Evolutionary conservation across 2,329 filamentous ascomycete genomes (phyloP).

Genomic region (Ophiostoma australiae): DNA sequence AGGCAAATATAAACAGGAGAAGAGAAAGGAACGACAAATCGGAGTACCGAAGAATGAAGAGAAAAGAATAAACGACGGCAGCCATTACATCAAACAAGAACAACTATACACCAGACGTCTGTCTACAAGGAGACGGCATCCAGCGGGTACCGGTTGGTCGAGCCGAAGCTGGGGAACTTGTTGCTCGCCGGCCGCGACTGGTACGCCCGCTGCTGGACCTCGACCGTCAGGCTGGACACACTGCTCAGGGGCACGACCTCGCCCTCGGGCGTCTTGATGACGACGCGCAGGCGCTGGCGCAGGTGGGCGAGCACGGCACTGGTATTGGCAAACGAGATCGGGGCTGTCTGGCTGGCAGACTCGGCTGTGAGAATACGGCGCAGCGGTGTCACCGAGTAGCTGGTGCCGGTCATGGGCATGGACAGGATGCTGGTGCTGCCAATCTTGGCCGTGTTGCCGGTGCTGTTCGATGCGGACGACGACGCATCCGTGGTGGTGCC

Average conservation of each 20-base stretch:
- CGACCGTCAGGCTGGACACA: constrained; percentile 38
- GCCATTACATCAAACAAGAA: neutral
- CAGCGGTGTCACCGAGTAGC: constrained; percentile 36
- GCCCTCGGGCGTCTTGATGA: constrained; percentile 33
- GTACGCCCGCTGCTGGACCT: constrained; percentile 34
- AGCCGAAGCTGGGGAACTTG: constrained; percentile 31
- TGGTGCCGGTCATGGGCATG: constrained; percentile 36
- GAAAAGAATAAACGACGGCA: neutral
- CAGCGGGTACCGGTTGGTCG: neutral
- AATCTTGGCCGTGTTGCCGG: constrained; percentile 22
- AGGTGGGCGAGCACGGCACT: constrained; percentile 36
- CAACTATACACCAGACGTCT: neutral
- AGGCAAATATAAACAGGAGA: constrained; percentile 3
- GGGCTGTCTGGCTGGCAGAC: neutral
- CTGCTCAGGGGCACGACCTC: constrained; percentile 29
- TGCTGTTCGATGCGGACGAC: neutral
- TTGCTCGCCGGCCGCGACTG: constrained; percentile 23
- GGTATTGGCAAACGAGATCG: neutral
- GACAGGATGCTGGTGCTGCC: constrained; percentile 37
- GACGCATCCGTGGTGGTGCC: neutral
- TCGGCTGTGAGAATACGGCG: constrained; percentile 23
- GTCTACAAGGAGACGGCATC: neutral
- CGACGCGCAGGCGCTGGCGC: constrained; percentile 26
- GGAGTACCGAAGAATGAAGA: neutral
- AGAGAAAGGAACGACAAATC: neutral